phyloP scores from a whole-genome alignment of 805 yeast species.

The Kazachstania viticola region DNA sequence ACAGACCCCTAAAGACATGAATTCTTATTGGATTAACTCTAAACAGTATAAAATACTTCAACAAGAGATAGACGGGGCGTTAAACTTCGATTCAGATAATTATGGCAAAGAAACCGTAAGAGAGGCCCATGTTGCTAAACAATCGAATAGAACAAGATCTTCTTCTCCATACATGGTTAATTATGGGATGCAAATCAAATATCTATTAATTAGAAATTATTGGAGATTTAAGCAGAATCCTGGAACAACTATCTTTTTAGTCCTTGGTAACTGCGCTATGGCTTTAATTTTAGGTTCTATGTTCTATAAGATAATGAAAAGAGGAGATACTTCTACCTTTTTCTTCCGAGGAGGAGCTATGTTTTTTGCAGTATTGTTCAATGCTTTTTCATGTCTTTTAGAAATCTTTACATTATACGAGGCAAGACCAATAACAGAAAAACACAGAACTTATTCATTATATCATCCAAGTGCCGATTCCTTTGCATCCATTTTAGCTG shows the following conservation, averaged over 20 bases:
- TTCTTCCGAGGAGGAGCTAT: slow-evolving; percentile 50
- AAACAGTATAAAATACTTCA: slow-evolving; percentile 32
- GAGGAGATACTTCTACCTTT: slow-evolving; percentile 33
- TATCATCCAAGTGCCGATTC: slow-evolving; percentile 54
- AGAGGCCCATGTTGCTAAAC: slow-evolving; percentile 41
- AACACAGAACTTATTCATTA: slow-evolving; percentile 44
- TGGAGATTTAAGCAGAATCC: slow-evolving; percentile 42
- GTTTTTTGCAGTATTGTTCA: slow-evolving; percentile 56
- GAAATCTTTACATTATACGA: slow-evolving; percentile 46
- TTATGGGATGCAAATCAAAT: slow-evolving; percentile 39
- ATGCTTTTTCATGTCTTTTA: slow-evolving; percentile 48
- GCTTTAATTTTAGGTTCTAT: slow-evolving; percentile 46
- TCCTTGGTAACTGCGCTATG: slow-evolving; percentile 39
- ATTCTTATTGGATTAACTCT: slow-evolving; percentile 44
- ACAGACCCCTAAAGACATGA: slow-evolving; percentile 50
- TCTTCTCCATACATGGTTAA: slow-evolving; percentile 43
- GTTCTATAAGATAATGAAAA: slow-evolving; percentile 37
- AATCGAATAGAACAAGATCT: slow-evolving; percentile 36
- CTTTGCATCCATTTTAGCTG: slow-evolving; percentile 39
- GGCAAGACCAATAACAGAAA: slow-evolving; percentile 46
- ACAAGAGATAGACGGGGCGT: slow-evolving; percentile 36
- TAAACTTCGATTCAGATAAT: not conserved
- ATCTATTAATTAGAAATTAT: slow-evolving; percentile 34
- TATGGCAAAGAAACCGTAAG: slow-evolving; percentile 9
- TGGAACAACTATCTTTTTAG: slow-evolving; percentile 32